These are phyloP conservation scores for Delitschia confertaspora DNA, from an alignment of 495 filamentous ascomycete species.

Conservation along the genomic window DNA sequence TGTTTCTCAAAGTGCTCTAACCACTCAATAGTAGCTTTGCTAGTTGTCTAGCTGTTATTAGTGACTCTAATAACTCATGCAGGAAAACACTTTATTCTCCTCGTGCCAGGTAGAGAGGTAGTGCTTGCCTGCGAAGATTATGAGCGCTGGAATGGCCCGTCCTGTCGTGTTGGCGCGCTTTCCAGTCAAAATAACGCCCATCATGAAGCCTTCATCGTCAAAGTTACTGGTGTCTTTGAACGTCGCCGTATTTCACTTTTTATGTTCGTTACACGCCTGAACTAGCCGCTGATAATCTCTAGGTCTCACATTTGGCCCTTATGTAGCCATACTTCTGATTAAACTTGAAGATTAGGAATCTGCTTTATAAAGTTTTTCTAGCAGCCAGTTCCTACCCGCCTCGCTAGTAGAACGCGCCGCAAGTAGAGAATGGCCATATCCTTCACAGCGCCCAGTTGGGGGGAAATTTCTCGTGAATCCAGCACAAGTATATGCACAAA, in stretches of 20 bases:
- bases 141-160: no score
- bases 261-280: slow-evolving; percentile 1
- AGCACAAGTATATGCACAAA: slow-evolving; percentile 4
- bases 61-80: slow-evolving; percentile 1
- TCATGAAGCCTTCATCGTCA: slow-evolving; percentile 8
- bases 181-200: neutral
- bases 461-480: slow-evolving; percentile 1
- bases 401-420: no score
- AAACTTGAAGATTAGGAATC: slow-evolving; percentile 3
- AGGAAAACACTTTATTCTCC: neutral
- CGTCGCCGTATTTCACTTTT: slow-evolving; percentile 1
- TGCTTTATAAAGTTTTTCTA: slow-evolving; percentile 1
- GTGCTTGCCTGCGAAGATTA: neutral
- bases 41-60: slow-evolving; percentile 2
- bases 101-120: neutral
- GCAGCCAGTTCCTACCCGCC: slow-evolving; percentile 1
- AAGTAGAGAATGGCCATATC: neutral
- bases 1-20: slow-evolving; percentile 3
- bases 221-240: slow-evolving; percentile 3
- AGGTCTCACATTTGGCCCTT: slow-evolving; percentile 6
- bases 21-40: neutral
- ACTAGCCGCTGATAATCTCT: slow-evolving; percentile 4
- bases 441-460: neutral
- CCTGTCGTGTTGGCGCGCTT: no score
- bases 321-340: slow-evolving; percentile 6